These are phyloP conservation scores for Trichaptum fuscoviolaceum DNA, from an alignment of 768 basidiomycete genomes.

Conservation along the genomic window DNA sequence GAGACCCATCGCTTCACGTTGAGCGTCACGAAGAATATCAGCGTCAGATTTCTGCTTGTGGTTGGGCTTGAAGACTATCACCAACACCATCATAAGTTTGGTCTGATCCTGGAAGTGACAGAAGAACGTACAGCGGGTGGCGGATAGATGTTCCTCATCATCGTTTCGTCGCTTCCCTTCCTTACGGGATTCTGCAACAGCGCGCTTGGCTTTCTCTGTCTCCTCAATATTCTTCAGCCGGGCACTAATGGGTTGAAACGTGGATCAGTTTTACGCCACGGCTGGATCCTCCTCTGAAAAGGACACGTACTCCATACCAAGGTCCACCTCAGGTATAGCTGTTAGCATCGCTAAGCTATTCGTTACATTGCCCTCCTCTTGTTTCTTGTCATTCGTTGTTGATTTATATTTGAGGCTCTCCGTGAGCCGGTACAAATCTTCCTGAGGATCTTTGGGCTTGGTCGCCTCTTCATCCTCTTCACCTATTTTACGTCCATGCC, in stretches of 20 bases:
- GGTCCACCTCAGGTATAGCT: conserved; percentile 95
- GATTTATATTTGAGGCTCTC: conserved; percentile 56
- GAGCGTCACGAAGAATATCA: conserved; percentile 83
- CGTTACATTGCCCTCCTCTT: conserved; percentile 90
- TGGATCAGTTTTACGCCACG: conserved; percentile 2
- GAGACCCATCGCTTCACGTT: conserved; percentile 80
- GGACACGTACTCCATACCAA: conserved; percentile 93
- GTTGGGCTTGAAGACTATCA: conserved; percentile 78
- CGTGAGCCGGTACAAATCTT: conserved; percentile 70
- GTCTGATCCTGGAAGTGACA: not conserved
- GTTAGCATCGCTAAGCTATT: conserved; percentile 95
- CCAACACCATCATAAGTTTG: not conserved
- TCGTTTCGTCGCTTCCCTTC: conserved; percentile 37
- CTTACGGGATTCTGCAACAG: conserved; percentile 69
- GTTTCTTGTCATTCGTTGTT: conserved; percentile 26
- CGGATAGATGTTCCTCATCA: conserved; percentile 82
- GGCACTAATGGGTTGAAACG: conserved; percentile 41
- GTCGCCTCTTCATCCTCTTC: conserved; percentile 42
- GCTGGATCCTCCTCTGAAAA: not conserved
- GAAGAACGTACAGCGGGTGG: conserved; percentile 73
- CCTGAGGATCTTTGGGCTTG: conserved; percentile 61
- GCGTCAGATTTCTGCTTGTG: conserved; percentile 80
- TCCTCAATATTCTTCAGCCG: conserved; percentile 95
- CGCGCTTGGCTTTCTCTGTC: conserved; percentile 92
- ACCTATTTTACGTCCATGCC: conserved; percentile 39